These are phyloP conservation scores for Aspergillus japonicus DNA, from an alignment of 2,329 filamentous ascomycete species.

Conservation along the genomic window DNA sequence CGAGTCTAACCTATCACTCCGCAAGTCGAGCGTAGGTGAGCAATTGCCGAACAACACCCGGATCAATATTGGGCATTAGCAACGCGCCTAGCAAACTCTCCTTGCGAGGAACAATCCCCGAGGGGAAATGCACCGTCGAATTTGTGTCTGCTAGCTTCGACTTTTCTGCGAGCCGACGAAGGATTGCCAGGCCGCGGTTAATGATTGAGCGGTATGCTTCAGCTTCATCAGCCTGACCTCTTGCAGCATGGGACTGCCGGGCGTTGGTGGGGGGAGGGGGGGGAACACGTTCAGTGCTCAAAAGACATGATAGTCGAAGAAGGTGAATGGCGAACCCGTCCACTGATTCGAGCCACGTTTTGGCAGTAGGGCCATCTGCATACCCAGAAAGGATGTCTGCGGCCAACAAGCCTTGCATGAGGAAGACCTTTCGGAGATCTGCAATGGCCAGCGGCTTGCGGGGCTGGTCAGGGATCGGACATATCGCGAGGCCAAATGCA, in stretches of 20 bases:
- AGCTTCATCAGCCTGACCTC: conserved; percentile 42
- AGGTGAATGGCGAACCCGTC: conserved; percentile 83
- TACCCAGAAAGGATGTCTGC: conserved; percentile 84
- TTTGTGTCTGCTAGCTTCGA: conserved; percentile 55
- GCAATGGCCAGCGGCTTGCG: conserved; percentile 65
- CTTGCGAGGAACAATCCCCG: conserved; percentile 63
- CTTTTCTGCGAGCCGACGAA: conserved; percentile 70
- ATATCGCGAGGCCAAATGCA: conserved; percentile 82
- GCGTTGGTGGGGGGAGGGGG: conserved; percentile 30
- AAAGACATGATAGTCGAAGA: conserved; percentile 69
- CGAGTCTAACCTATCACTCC: conserved; percentile 33
- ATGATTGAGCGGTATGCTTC: conserved; percentile 56
- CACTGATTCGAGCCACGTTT: conserved; percentile 76
- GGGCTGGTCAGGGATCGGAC: conserved; percentile 73
- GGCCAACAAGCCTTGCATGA: conserved; percentile 89
- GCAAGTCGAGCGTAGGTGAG: conserved; percentile 62
- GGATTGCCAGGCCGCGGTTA: conserved; percentile 64
- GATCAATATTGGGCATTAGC: conserved; percentile 64
- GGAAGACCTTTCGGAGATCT: conserved; percentile 79
- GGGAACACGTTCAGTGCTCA: conserved; percentile 62
- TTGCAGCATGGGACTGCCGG: conserved; percentile 34
- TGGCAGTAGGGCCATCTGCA: conserved; percentile 70
- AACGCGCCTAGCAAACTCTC: conserved; percentile 67
- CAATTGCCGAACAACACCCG: conserved; percentile 64
- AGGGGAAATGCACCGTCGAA: conserved; percentile 52